These are phyloP conservation scores for Eucalyptus cloeziana DNA, from an alignment of 345 rosid species.

Conservation along the genomic window DNA sequence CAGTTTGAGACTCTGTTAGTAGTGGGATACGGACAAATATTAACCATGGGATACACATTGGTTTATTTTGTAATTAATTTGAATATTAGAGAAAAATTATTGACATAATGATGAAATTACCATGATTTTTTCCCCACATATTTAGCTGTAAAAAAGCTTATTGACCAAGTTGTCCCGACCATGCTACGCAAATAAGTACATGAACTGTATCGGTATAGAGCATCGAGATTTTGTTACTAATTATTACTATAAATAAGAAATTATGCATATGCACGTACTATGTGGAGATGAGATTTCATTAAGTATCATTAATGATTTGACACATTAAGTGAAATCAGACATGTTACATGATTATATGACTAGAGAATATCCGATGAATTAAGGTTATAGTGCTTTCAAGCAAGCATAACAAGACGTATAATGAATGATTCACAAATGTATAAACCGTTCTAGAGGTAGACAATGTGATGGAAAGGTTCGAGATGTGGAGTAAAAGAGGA, in stretches of 20 bases:
- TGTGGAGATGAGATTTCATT: neutral
- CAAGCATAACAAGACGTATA: too few relatives aligned
- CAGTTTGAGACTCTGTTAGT: too few relatives aligned
- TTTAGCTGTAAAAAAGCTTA: neutral
- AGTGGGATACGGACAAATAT: too few relatives aligned
- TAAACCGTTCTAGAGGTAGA: neutral
- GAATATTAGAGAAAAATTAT: too few relatives aligned
- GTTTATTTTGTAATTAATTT: too few relatives aligned
- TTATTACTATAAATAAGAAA: neutral
- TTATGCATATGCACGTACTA: neutral
- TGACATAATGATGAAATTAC: neutral
- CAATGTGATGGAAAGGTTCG: too few relatives aligned
- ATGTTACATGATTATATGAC: too few relatives aligned
- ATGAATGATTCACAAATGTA: neutral
- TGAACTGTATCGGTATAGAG: neutral
- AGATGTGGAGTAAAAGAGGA: too few relatives aligned
- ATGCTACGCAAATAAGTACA: neutral
- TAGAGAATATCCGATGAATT: neutral
- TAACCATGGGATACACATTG: neutral
- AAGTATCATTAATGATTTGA: neutral
- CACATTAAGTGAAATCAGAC: rapidly evolving
- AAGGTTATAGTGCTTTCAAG: neutral
- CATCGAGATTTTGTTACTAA: neutral
- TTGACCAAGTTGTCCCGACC: neutral
- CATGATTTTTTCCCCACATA: neutral